Conservation (phyloP, 495 filamentous ascomycete species). For the Chaetomium fimeti region DNA sequence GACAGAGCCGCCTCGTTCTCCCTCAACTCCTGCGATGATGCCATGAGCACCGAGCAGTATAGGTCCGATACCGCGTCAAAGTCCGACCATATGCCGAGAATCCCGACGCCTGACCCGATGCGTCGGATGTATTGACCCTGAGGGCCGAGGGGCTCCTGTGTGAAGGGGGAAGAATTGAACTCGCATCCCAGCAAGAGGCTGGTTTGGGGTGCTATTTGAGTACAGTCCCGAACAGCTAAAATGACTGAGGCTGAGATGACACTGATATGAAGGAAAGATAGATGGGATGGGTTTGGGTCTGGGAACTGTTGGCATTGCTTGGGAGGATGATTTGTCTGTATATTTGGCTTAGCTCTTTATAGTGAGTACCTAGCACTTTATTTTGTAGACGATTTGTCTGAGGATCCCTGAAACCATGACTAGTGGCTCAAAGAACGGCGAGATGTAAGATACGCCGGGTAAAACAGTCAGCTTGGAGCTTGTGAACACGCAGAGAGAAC, state of each 20-base stretch:
- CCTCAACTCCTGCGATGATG: slow-evolving; percentile 11
- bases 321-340: background rate
- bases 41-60: slow-evolving; percentile 2
- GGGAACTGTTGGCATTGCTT: background rate
- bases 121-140: background rate
- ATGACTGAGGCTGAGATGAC: too few species aligned
- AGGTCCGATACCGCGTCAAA: slow-evolving; percentile 2
- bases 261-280: background rate
- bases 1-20: slow-evolving; percentile 19
- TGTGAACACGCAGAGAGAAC: background rate
- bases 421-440: background rate
- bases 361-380: background rate
- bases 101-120: slow-evolving; percentile 5
- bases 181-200: too few species aligned
- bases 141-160: background rate
- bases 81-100: background rate
- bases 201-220: too few species aligned
- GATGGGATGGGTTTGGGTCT: background rate
- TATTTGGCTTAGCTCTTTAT: background rate
- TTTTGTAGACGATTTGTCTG: background rate
- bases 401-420: background rate
- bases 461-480: background rate
- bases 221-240: background rate
- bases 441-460: background rate
- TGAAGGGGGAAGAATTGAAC: too few species aligned